These are phyloP conservation scores for Xylaria hypoxylon DNA, from an alignment of 2,329 filamentous ascomycete species.

Conservation along the genomic window DNA sequence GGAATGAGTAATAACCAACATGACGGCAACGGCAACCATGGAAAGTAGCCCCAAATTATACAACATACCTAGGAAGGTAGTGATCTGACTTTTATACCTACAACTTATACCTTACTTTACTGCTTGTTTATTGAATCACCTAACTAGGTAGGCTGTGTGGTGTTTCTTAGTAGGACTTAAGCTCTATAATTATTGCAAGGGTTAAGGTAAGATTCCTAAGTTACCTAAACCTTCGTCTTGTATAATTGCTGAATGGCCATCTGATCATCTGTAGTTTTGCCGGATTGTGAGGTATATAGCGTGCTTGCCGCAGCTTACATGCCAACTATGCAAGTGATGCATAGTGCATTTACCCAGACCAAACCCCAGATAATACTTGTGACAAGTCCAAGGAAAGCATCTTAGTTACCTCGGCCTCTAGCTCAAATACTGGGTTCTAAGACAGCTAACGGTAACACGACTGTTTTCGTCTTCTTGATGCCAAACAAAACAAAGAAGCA, in stretches of 20 bases:
- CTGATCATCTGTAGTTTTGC: neutral
- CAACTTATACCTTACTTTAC: neutral
- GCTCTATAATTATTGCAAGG: neutral
- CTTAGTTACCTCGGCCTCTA: slow-evolving; percentile 1
- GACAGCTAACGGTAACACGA: neutral
- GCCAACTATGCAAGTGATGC: slow-evolving; percentile 24
- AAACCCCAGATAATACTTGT: slow-evolving; percentile 4
- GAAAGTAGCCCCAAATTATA: neutral
- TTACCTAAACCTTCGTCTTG: neutral
- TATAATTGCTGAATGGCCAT: neutral
- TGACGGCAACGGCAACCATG: too few species aligned
- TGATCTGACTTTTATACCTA: too few species aligned
- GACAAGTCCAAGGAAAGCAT: neutral
- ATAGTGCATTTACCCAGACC: slow-evolving; percentile 23
- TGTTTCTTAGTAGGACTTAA: neutral
- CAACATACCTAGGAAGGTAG: neutral
- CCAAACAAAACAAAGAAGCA: slow-evolving; percentile 14
- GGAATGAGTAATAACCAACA: neutral
- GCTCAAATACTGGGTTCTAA: neutral
- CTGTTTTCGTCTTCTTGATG: slow-evolving; percentile 1
- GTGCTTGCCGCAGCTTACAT: slow-evolving; percentile 9
- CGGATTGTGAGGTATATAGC: neutral
- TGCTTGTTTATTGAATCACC: neutral
- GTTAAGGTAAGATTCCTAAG: neutral
- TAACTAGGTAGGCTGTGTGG: too few species aligned